Evolutionary conservation across 78 protist species (phyloP), one percentile per base, ranked within the genome.

Genomic region (Dictyostelium brefeldianum): DNA sequence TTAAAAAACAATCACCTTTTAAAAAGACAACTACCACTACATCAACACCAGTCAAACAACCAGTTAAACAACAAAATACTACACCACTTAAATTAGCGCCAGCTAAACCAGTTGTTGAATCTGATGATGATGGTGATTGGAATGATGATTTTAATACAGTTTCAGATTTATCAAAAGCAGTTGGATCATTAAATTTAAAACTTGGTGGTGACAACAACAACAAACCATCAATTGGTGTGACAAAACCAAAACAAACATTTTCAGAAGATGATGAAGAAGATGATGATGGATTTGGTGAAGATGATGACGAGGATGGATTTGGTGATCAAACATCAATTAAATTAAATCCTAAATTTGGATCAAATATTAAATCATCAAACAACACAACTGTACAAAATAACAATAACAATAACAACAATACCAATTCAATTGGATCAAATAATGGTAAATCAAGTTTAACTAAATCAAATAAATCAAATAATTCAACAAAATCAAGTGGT

Each of bases 71-170:
- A 53, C 22, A n/a, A n/a, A n/a, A n/a, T n/a, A n/a, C 74, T 18
- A 14, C 78, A 47, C 83, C 83, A 46, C 47, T 87, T 10, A 87
- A 87, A 64, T 51, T 87, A 12, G 84, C 93, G 18, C 46, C 84
- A 12, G 36, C 25, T 47, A 46, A 10, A 43, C 50, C 57, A 5
- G 73, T 22, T 46, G 57, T 74, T 47, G 89, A 92, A 27, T 22
- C 46, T 47, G 90, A 81, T 11, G 59, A 75, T 51, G 96, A 80
- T 27, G 43, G 43, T 14, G 97, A 95, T 6, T 75, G 87, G 95
- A 91, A 65, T 4, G 97, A 95, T 69, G 97, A 80, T 71, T 95
- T 95, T 17, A 95, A 77, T 47, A 89, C 80, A 31, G 91, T 78
- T 70, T 57, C 89, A 51, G 96, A 83, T 81, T 48, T 92, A 56